Base-by-base conservation (phyloP, 2,329 filamentous ascomycete genomes). In the Aspergillus puulaauensis region DNA sequence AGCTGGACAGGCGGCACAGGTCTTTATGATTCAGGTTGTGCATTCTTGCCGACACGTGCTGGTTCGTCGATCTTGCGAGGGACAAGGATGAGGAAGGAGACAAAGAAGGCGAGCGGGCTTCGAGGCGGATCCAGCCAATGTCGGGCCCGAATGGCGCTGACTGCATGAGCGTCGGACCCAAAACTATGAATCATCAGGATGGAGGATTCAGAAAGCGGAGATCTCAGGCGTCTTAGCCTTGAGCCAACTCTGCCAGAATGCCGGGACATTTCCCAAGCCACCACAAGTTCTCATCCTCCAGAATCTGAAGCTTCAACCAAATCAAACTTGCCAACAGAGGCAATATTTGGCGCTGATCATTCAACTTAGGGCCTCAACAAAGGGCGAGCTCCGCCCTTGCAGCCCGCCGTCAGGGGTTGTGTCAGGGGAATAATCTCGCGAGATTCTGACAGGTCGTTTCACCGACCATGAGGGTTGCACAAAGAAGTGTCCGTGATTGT, bases 221-320 rank as follows among this genome's bases (percentile, higher is more conserved):
- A 64, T 64, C 63, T 60, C 61, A 63, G 63, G 56, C 56, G 35
- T 59, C 63, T 60, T 62, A 63, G 63, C 57, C 56, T 40, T 58
- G 59, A 59, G 27, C 27, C 52, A 33, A 54, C 41, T 46, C 27
- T 53, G 53, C 63, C 63, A 65, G 59, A 65, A 58, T 61, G 59
- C 46, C 61, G 63, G 63, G 61, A 58, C 59, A 55, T 31, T 37
- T 52, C 52, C 57, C 56, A 56, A 62, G 56, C 60, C 61, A 58
- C 57, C 52, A 54, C 57, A 52, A 54, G 40, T 17, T 45, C 43
- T 52, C 43, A 52, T 21, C 41, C 51, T 52, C n/a, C 40, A 19
- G 15, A 46, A 37, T 6, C 35, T 15, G 35, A 39, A 52, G 48
- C 49, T 24, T 54, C 52, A 54, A 24, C 50, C 41, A 45, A 31